Base-by-base conservation (phyloP, 2,329 filamentous ascomycete genomes). In the Phialophora expanda region DNA sequence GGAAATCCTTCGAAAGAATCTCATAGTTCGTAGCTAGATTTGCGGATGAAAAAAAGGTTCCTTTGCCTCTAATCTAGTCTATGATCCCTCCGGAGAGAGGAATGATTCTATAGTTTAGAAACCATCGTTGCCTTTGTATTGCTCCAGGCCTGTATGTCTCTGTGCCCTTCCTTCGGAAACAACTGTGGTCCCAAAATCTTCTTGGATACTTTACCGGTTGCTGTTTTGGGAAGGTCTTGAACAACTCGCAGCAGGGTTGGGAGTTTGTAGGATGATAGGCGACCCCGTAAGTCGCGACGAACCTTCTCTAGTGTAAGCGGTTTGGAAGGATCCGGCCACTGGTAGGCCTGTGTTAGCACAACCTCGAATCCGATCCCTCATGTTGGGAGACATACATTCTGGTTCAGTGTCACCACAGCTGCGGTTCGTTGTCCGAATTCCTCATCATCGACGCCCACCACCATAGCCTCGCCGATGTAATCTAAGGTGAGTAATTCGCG, bases 391-490 rank as follows among this genome's bases (percentile, higher is more conserved):
- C 55, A 41, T 56, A 56, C 55, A 41, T 56, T 41, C 24, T n/a
- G 55, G 1, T 61, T 14, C 28, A 61, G 46, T n/a, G 57, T 76
- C 4, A 83, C 61, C 3, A 77, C 74, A 8, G 80, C 80, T 9
- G 77, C 81, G 2, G 83, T 80, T 6, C 80, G 73, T 70, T 83
- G 80, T 4, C 81, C 80, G 64, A 78, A 83, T 64, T 83, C 80
- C 11, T 81, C 77, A 62, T 83, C 80, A 2, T 75, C 71, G 12
- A 83, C 78, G 4, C 81, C 81, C 0, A 83, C 79, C 1, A 83
- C 78, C 76, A 81, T 80, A 11, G 77, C 80, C 72, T 84, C 82
- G 17, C 76, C 73, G 32, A 83, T 74, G 61, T 82, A 81, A 3
- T 76, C 75, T 56, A 83, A 70, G 0, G 74, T 74, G 14, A 83